Conservation (phyloP, 176 grass and related monocot species). For the Tillandsia leiboldiana region DNA sequence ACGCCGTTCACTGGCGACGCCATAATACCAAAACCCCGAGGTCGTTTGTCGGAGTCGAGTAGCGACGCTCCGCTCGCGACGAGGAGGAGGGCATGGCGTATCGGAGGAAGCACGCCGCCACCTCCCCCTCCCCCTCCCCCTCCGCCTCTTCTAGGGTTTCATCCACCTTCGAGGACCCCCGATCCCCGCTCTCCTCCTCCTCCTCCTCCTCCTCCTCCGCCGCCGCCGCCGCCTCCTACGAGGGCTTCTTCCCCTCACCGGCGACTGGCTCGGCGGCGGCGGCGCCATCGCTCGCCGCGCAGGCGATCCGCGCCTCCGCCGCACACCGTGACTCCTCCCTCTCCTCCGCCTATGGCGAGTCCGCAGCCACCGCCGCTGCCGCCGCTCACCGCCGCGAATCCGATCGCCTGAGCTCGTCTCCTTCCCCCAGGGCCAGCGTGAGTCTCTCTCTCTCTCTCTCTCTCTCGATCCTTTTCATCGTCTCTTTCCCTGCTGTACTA, state of each 20-base stretch:
- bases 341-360: conserved; percentile 77
- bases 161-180: background rate
- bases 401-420: conserved; percentile 39
- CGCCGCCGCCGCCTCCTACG: conserved; percentile 15
- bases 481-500: background rate
- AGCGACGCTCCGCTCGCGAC: background rate
- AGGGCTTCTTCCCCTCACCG: background rate
- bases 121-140: conserved; percentile 12
- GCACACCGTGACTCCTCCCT: conserved; percentile 89
- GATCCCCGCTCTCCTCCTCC: conserved; percentile 1
- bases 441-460: background rate
- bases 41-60: background rate
- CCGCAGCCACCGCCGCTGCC: conserved; percentile 23
- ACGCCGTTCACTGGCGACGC: background rate
- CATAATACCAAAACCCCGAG: background rate
- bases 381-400: conserved; percentile 34
- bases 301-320: conserved; percentile 93
- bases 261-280: conserved; percentile 4
- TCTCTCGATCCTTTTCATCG: background rate
- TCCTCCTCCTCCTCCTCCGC: conserved; percentile 4
- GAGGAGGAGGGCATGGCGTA: conserved; percentile 21
- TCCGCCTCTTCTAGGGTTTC: conserved; percentile 25
- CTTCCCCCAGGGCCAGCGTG: conserved; percentile 22
- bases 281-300: conserved; percentile 61
- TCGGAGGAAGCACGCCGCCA: conserved; percentile 22